Evolutionary conservation across 2,329 filamentous ascomycete genomes (phyloP).

Genomic region (Curvularia lunata): DNA sequence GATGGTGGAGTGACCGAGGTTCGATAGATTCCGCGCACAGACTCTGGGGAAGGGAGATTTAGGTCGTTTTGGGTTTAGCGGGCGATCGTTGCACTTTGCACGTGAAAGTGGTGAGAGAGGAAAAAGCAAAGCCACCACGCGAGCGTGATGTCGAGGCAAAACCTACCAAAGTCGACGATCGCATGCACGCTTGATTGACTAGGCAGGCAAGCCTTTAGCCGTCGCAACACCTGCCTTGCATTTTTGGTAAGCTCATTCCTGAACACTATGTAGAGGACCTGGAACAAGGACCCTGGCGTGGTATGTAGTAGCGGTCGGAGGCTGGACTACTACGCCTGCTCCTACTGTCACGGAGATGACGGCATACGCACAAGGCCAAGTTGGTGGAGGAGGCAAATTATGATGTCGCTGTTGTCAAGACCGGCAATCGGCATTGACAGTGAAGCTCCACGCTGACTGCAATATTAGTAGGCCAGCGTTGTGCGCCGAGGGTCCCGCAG

Average conservation of each 20-base stretch:
- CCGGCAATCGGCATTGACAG: constrained; percentile 2
- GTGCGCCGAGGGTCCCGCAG: constrained; percentile 6
- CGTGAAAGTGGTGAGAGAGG: constrained; percentile 24
- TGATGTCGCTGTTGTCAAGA: constrained; percentile 1
- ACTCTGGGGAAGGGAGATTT: constrained; percentile 29
- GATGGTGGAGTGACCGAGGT: constrained; percentile 37
- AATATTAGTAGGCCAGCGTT: constrained; percentile 1
- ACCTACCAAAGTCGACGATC: background rate
- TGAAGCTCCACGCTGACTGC: constrained; percentile 1
- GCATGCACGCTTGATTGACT: background rate
- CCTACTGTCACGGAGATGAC: background rate
- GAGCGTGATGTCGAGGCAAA: background rate
- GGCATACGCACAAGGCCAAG: background rate
- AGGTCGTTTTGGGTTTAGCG: constrained; percentile 21
- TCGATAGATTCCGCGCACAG: constrained; percentile 24
- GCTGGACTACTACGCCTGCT: background rate
- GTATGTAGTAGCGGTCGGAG: background rate
- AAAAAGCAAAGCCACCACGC: background rate
- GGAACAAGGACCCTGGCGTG: background rate
- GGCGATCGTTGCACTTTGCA: constrained; percentile 24
- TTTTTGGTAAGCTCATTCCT: background rate
- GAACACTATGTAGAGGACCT: background rate
- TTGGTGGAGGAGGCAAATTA: background rate
- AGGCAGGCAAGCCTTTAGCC: background rate
- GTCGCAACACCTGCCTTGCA: background rate